Evolutionary conservation across 2,329 filamentous ascomycete species (phyloP).

Genomic region (Aspergillus unguis): DNA sequence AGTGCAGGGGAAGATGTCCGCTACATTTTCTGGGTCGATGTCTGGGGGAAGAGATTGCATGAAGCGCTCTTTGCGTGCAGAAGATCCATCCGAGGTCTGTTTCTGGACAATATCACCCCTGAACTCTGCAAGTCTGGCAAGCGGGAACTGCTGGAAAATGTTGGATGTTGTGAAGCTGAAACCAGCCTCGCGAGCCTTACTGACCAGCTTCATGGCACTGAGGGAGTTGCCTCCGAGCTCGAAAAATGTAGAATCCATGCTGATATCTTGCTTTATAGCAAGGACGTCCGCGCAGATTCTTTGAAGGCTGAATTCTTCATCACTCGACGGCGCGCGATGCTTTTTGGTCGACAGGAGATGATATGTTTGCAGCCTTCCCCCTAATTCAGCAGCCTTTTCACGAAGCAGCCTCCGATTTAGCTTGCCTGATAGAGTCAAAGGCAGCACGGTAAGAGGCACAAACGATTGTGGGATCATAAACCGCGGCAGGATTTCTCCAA

Average conservation of each 20-base stretch:
- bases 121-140: slow-evolving; percentile 10
- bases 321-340: not conserved
- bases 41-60: slow-evolving; percentile 7
- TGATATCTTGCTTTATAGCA: slow-evolving; percentile 1
- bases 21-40: slow-evolving; percentile 1
- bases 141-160: slow-evolving; percentile 25
- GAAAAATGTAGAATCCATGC: slow-evolving; percentile 18
- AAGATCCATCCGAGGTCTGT: slow-evolving; percentile 8
- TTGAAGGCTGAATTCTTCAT: slow-evolving; percentile 1
- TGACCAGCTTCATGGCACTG: slow-evolving; percentile 10
- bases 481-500: not conserved
- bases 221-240: slow-evolving; percentile 16
- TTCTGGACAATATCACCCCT: slow-evolving; percentile 4
- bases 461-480: not conserved
- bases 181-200: slow-evolving; percentile 10
- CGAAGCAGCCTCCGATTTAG: not conserved
- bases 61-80: slow-evolving; percentile 8
- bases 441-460: not conserved
- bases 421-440: not conserved
- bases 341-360: not conserved
- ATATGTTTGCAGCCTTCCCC: not conserved
- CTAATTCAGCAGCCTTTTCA: no score
- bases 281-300: slow-evolving; percentile 8
- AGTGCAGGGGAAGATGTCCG: slow-evolving; percentile 13
- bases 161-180: slow-evolving; percentile 24